Evolutionary conservation across 2,329 filamentous ascomycete species (phyloP).

Genomic region (Hypoxylon sp.): DNA sequence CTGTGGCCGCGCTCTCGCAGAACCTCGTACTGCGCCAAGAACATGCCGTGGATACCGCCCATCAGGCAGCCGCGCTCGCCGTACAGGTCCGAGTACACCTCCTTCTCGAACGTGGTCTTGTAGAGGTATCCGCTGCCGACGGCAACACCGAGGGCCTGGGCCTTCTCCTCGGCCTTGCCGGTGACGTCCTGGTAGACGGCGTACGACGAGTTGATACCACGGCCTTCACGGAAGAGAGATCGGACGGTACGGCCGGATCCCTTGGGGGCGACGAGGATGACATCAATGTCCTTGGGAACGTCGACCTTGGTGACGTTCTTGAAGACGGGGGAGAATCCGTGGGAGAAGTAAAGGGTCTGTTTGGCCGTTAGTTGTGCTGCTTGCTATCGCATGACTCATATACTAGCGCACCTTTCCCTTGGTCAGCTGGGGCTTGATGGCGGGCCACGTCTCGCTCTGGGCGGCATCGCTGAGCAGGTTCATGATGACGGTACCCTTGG

Average conservation of each 20-base stretch:
- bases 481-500: slow-evolving; percentile 95
- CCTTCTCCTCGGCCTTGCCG: slow-evolving; percentile 98
- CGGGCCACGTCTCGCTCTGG: slow-evolving; percentile 98
- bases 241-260: slow-evolving; percentile 98
- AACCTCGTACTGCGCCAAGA: slow-evolving; percentile 99
- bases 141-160: slow-evolving; percentile 93
- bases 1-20: slow-evolving; percentile 98
- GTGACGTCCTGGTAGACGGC: slow-evolving; percentile 99
- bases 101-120: slow-evolving; percentile 99
- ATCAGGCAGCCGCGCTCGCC: slow-evolving; percentile 99
- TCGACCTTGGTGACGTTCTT: slow-evolving; percentile 99
- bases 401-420: slow-evolving; percentile 85
- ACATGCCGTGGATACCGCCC: slow-evolving; percentile 99
- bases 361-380: slow-evolving; percentile 7
- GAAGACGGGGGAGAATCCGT: slow-evolving; percentile 99
- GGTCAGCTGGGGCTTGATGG: slow-evolving; percentile 96
- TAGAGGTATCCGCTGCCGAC: slow-evolving; percentile 98
- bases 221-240: slow-evolving; percentile 98
- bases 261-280: slow-evolving; percentile 99
- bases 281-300: slow-evolving; percentile 92
- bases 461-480: slow-evolving; percentile 98
- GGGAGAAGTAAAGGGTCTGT: slow-evolving; percentile 99
- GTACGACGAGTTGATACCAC: slow-evolving; percentile 99
- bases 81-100: slow-evolving; percentile 99
- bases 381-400: slow-evolving; percentile 37